Evolutionary conservation across 176 grass and related monocot species (phyloP).

Genomic region (Rhynchospora breviuscula): DNA sequence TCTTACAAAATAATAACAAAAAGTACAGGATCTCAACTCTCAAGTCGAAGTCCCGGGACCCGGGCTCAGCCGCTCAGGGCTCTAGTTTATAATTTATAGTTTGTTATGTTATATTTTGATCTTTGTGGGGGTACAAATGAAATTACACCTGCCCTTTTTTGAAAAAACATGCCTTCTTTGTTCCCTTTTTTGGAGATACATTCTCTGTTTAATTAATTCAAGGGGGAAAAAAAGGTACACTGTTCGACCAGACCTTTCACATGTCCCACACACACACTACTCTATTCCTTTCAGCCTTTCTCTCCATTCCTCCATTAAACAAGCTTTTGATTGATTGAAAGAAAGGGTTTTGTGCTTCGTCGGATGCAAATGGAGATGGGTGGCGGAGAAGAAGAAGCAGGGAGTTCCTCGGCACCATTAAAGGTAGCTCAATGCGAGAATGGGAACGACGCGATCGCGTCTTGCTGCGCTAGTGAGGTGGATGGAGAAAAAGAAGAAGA

Average conservation of each 20-base stretch:
- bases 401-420: slow-evolving; percentile 3
- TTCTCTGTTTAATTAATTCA: slow-evolving; percentile 1
- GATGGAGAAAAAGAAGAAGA: not conserved
- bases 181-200: not conserved
- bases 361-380: not conserved
- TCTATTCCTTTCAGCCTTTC: not conserved
- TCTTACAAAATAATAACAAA: too few species aligned
- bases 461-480: not conserved
- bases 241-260: not conserved
- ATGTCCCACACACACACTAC: not conserved
- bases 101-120: not conserved
- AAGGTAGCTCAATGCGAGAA: not conserved
- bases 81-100: too few species aligned
- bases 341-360: not conserved
- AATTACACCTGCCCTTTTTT: not conserved
- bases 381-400: not conserved
- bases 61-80: too few species aligned
- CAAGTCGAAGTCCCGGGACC: too few species aligned
- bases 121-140: not conserved
- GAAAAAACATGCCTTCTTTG: not conserved
- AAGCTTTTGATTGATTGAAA: not conserved
- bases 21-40: too few species aligned
- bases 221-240: not conserved
- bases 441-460: not conserved
- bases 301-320: not conserved